These are phyloP conservation scores for Colletotrichum lupini DNA, from an alignment of 2,329 filamentous ascomycete species.

Conservation along the genomic window DNA sequence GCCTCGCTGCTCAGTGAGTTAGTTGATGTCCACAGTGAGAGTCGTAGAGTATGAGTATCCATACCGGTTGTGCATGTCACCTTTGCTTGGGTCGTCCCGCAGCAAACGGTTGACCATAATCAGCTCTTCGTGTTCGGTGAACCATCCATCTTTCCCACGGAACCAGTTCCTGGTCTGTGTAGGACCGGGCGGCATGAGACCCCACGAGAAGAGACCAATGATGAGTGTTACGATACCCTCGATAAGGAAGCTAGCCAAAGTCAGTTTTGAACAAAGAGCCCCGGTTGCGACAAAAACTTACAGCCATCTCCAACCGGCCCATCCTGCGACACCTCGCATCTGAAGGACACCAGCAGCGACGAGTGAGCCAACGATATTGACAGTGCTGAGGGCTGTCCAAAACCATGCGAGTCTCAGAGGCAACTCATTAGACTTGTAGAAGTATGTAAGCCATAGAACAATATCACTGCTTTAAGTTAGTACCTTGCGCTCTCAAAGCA, in stretches of 20 bases:
- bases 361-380: slow-evolving; percentile 53
- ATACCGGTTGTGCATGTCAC: slow-evolving; percentile 69
- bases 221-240: slow-evolving; percentile 57
- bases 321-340: slow-evolving; percentile 50
- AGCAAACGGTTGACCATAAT: slow-evolving; percentile 71
- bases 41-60: background rate
- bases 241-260: slow-evolving; percentile 55
- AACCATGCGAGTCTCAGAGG: slow-evolving; percentile 44
- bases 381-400: slow-evolving; percentile 42
- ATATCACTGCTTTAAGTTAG: slow-evolving; percentile 38
- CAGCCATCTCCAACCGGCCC: slow-evolving; percentile 56
- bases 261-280: background rate
- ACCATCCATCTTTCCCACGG: slow-evolving; percentile 70
- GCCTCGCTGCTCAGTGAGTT: slow-evolving; percentile 45
- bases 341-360: slow-evolving; percentile 53
- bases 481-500: too few relatives aligned
- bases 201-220: slow-evolving; percentile 56
- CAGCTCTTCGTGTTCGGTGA: slow-evolving; percentile 68
- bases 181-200: slow-evolving; percentile 57
- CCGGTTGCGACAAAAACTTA: slow-evolving; percentile 6
- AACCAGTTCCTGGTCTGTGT: slow-evolving; percentile 66
- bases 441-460: slow-evolving; percentile 46
- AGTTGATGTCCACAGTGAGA: background rate
- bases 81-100: slow-evolving; percentile 70
- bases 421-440: slow-evolving; percentile 46